phyloP scores from a whole-genome alignment of 345 rosid genomes.

The Raphanus sativus region DNA sequence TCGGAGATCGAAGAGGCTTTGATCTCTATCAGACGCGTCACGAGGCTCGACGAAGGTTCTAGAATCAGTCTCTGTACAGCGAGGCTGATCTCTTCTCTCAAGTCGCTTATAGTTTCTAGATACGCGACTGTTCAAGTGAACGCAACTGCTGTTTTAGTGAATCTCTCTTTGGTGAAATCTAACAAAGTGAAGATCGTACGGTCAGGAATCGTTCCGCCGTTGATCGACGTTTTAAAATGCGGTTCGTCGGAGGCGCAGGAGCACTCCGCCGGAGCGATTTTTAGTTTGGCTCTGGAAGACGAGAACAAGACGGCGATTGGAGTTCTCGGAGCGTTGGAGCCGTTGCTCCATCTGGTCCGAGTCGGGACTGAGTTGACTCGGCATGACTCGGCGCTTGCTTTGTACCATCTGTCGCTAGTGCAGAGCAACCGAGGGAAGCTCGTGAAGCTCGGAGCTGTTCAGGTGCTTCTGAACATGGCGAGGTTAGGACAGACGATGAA shows the following conservation, averaged over 20 bases:
- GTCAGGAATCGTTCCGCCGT: constrained; percentile 70
- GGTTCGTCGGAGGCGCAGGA: constrained; percentile 77
- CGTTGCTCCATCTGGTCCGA: constrained; percentile 62
- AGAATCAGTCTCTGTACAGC: constrained; percentile 56
- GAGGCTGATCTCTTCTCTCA: constrained; percentile 51
- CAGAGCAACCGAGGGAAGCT: constrained; percentile 66
- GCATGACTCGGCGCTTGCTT: constrained; percentile 75
- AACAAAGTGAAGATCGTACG: constrained; percentile 84
- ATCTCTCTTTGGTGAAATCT: constrained; percentile 61
- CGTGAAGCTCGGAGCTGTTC: constrained; percentile 64
- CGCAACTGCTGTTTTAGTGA: constrained; percentile 70
- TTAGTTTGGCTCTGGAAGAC: constrained; percentile 78
- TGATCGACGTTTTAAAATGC: constrained; percentile 65
- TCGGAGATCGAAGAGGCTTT: constrained; percentile 64
- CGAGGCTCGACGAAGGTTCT: constrained; percentile 51
- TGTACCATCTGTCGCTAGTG: constrained; percentile 76
- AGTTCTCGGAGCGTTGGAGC: constrained; percentile 77
- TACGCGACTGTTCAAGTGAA: constrained; percentile 69
- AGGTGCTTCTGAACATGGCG: constrained; percentile 52
- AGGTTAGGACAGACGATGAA: constrained; percentile 52
- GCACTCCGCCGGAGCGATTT: constrained; percentile 75
- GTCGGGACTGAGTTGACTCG: constrained; percentile 62
- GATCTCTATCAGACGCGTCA: constrained; percentile 51
- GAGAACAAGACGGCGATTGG: constrained; percentile 84
- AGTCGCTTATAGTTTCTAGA: constrained; percentile 52